Evolutionary conservation across 768 basidiomycete genomes (phyloP).

Genomic region (Phanerodontia chrysosporium): DNA sequence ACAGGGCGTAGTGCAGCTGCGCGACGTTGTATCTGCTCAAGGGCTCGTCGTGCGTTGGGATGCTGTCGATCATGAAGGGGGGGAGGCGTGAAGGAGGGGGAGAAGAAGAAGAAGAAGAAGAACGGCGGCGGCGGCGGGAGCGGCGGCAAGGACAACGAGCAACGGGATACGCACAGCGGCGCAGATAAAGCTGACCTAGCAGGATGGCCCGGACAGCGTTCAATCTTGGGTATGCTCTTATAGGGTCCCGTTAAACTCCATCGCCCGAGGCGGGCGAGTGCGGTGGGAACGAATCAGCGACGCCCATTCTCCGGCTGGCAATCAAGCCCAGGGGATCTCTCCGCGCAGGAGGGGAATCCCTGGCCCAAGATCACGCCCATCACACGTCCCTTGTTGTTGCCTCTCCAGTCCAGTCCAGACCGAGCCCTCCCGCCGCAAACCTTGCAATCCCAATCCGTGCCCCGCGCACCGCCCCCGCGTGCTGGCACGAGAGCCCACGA

Average conservation of each 20-base stretch:
- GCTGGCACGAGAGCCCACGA: neutral
- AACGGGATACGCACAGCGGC: neutral
- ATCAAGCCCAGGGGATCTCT: neutral
- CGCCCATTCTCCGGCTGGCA: neutral
- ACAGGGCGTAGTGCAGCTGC: slow-evolving; percentile 61
- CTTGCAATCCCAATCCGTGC: neutral
- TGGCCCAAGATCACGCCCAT: neutral
- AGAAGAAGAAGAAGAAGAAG: neutral
- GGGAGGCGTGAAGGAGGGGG: neutral
- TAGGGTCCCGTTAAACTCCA: slow-evolving; percentile 1
- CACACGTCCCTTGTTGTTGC: slow-evolving; percentile 6
- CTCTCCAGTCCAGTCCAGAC: slow-evolving; percentile 1
- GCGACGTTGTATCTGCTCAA: slow-evolving; percentile 59
- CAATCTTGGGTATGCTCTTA: slow-evolving; percentile 1
- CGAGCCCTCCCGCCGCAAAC: neutral
- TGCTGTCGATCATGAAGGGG: slow-evolving; percentile 50
- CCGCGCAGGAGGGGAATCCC: slow-evolving; percentile 4
- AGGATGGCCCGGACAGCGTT: slow-evolving; percentile 1
- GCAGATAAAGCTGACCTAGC: slow-evolving; percentile 9
- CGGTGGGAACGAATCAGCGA: slow-evolving; percentile 7
- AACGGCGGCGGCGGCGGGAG: neutral
- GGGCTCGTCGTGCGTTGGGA: slow-evolving; percentile 17
- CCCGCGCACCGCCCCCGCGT: neutral
- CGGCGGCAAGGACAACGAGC: neutral
- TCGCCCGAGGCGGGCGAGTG: neutral